These are phyloP conservation scores for Lachnellula willkommii DNA, from an alignment of 2,329 filamentous ascomycete species.

Conservation along the genomic window DNA sequence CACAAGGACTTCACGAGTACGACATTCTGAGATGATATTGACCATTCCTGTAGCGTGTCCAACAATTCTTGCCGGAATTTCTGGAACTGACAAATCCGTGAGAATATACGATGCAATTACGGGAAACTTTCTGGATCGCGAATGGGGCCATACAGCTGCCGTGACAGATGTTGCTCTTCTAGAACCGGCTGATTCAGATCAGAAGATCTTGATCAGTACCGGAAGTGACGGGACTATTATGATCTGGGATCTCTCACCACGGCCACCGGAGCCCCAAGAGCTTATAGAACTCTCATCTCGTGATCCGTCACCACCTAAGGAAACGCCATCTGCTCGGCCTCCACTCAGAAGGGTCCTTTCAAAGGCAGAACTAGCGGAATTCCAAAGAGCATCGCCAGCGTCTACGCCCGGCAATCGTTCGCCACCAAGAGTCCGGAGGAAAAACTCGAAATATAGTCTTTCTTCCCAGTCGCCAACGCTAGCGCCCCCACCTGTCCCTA, in stretches of 20 bases:
- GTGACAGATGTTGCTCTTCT: conserved; percentile 79
- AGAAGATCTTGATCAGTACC: conserved; percentile 62
- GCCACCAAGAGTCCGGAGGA: conserved; percentile 51
- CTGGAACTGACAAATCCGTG: conserved; percentile 93
- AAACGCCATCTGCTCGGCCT: conserved; percentile 53
- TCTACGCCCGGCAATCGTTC: conserved; percentile 44
- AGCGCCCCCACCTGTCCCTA: conserved; percentile 22
- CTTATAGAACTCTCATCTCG: conserved; percentile 14
- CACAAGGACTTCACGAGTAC: no score
- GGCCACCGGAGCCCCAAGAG: conserved; percentile 17
- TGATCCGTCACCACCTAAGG: conserved; percentile 37
- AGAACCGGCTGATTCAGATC: conserved; percentile 48
- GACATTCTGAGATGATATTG: no score
- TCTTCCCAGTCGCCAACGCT: conserved; percentile 47
- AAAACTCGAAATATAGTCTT: conserved; percentile 48
- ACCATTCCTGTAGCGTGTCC: conserved; percentile 28
- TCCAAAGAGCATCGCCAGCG: conserved; percentile 50
- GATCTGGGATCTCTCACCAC: conserved; percentile 51
- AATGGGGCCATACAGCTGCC: conserved; percentile 93
- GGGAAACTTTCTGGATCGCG: conserved; percentile 73
- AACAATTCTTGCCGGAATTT: conserved; percentile 76
- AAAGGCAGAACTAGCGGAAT: conserved; percentile 78
- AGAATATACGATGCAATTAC: conserved; percentile 77
- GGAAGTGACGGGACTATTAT: conserved; percentile 78
- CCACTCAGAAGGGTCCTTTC: conserved; percentile 83